A percentile compares a stretch with the other conserved stretches of the same genome.
These are phyloP conservation scores for Teunomyces atbi DNA, from an alignment of 805 yeast genomes.

Conservation along the genomic window DNA sequence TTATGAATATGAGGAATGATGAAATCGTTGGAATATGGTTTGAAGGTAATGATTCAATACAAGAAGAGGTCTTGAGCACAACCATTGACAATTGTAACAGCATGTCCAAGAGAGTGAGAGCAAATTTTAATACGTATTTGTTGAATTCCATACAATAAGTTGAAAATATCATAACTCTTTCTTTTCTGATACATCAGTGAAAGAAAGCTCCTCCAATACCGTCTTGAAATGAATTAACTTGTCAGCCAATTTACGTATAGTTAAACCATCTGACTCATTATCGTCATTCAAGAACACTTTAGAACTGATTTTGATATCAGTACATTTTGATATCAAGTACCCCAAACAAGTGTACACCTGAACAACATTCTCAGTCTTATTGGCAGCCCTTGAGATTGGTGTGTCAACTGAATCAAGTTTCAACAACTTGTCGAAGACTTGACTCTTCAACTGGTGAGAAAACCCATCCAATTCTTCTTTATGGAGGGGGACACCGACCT, in stretches of 20 bases:
- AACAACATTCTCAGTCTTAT: constrained; percentile 27
- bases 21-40: constrained; percentile 63
- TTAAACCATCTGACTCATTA: constrained; percentile 15
- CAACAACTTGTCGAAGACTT: constrained; percentile 33
- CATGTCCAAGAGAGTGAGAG: constrained; percentile 43
- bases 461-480: constrained; percentile 28
- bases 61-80: constrained; percentile 18
- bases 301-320: constrained; percentile 30
- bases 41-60: constrained; percentile 30
- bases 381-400: constrained; percentile 25
- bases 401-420: constrained; percentile 20
- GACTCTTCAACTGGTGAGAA: constrained; percentile 28
- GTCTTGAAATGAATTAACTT: constrained; percentile 23
- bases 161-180: constrained; percentile 11
- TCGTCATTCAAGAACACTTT: constrained; percentile 31
- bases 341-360: constrained; percentile 24
- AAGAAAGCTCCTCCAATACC: constrained; percentile 25
- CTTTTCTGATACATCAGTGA: constrained; percentile 19
- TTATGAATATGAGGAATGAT: constrained; percentile 51
- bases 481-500: constrained; percentile 34
- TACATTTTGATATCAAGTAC: constrained; percentile 19
- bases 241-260: constrained; percentile 16
- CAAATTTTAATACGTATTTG: constrained; percentile 47
- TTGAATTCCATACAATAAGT: neutral
- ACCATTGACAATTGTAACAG: constrained; percentile 45